These are phyloP conservation scores for Oxyria digyna DNA, from an alignment of 148 eudicot species.

Conservation along the genomic window DNA sequence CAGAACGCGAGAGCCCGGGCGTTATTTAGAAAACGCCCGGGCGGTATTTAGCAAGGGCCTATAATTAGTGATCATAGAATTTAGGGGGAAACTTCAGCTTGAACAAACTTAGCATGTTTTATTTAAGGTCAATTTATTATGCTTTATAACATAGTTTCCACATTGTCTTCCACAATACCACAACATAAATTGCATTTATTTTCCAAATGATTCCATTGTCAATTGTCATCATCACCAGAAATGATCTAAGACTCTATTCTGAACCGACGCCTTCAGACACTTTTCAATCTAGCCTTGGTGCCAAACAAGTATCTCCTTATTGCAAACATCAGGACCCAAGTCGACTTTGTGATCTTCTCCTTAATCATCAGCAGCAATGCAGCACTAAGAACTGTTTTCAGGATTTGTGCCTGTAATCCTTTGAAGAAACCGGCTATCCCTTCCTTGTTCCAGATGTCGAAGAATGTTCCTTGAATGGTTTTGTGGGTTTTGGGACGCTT, in stretches of 20 bases:
- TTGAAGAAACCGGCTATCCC: conserved; percentile 72
- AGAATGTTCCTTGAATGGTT: conserved; percentile 39
- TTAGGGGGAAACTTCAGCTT: neutral
- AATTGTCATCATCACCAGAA: neutral
- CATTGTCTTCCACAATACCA: neutral
- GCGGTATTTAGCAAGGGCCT: no score
- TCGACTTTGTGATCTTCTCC: conserved; percentile 80
- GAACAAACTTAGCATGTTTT: neutral
- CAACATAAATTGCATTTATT: neutral
- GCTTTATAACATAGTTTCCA: neutral
- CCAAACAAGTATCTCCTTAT: conserved; percentile 33
- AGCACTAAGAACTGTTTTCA: conserved; percentile 89
- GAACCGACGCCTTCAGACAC: conserved; percentile 18
- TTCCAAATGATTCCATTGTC: neutral
- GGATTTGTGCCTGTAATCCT: conserved; percentile 78
- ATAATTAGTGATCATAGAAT: neutral
- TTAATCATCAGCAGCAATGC: conserved; percentile 91
- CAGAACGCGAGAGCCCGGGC: no score
- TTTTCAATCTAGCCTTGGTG: conserved; percentile 39
- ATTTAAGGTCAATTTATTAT: neutral
- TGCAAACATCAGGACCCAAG: conserved; percentile 82
- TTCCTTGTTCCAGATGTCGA: conserved; percentile 66
- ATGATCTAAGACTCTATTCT: neutral
- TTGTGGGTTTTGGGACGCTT: conserved; percentile 37
- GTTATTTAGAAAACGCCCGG: no score